Conservation (phyloP, 2,329 filamentous ascomycete genomes). For the Alternaria incomplexa region DNA sequence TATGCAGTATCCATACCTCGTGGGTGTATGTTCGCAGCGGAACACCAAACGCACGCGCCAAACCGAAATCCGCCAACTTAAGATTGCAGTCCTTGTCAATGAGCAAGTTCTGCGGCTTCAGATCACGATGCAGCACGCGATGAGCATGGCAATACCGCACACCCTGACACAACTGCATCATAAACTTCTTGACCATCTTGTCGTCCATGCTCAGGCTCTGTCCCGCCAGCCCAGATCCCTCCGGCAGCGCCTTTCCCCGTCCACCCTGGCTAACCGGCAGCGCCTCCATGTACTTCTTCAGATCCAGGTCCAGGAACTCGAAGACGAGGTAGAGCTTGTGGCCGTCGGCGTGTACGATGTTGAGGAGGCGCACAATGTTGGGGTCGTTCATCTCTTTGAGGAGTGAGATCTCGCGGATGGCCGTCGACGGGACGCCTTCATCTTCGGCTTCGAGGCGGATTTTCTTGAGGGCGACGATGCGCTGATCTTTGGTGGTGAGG, state of each 20-base stretch:
- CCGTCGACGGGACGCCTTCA: slow-evolving; percentile 89
- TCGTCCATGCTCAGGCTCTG: slow-evolving; percentile 75
- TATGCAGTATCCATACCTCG: slow-evolving; percentile 62
- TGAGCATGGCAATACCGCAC: slow-evolving; percentile 89
- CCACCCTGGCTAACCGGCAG: slow-evolving; percentile 84
- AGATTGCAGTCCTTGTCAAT: slow-evolving; percentile 87
- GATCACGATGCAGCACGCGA: slow-evolving; percentile 82
- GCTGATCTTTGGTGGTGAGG: slow-evolving; percentile 74
- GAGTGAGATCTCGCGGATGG: slow-evolving; percentile 91
- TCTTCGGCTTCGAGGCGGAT: slow-evolving; percentile 94
- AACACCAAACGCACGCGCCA: slow-evolving; percentile 89
- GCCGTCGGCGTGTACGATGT: slow-evolving; percentile 93
- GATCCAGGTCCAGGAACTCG: slow-evolving; percentile 87
- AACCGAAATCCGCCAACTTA: slow-evolving; percentile 88
- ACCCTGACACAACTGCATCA: slow-evolving; percentile 84
- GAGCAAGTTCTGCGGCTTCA: slow-evolving; percentile 90
- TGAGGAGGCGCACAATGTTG: slow-evolving; percentile 85
- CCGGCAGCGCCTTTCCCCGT: slow-evolving; percentile 82
- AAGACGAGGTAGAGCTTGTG: slow-evolving; percentile 95
- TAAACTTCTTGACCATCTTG: slow-evolving; percentile 89
- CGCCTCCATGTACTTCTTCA: slow-evolving; percentile 97
- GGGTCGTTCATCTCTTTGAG: slow-evolving; percentile 94
- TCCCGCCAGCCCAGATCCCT: slow-evolving; percentile 70
- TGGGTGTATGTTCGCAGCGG: slow-evolving; percentile 91
- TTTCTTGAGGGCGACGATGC: slow-evolving; percentile 93